phyloP scores from a whole-genome alignment of 176 grass and related monocot species.

The Poa annua region DNA sequence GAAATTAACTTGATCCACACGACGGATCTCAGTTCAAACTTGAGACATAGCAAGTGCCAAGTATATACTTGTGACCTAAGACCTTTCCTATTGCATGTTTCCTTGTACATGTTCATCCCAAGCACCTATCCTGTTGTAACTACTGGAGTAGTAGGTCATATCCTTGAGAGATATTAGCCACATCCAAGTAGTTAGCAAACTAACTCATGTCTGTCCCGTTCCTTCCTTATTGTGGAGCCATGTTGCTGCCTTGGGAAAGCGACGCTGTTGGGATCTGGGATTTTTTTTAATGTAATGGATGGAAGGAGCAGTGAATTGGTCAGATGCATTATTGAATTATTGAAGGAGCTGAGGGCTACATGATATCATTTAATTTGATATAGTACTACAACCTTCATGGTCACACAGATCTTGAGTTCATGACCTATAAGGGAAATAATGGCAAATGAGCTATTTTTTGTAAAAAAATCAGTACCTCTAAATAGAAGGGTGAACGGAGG shows the following conservation, averaged over 20 bases:
- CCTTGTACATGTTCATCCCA: background rate
- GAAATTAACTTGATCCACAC: background rate
- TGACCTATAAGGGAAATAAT: background rate
- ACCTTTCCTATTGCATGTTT: background rate
- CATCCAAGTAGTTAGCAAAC: conserved; percentile 8
- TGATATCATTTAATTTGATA: conserved; percentile 23
- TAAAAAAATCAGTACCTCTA: background rate
- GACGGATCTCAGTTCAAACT: background rate
- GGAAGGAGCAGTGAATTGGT: background rate
- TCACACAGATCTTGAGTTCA: background rate
- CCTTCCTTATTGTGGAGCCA: background rate
- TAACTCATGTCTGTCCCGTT: background rate
- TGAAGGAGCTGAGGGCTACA: background rate
- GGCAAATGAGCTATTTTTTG: background rate
- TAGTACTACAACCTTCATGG: conserved; percentile 2
- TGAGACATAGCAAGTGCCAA: background rate
- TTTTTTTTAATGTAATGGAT: conserved; percentile 9
- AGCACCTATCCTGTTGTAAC: background rate
- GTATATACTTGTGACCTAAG: background rate
- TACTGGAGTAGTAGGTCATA: background rate
- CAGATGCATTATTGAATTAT: background rate
- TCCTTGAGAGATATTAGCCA: background rate
- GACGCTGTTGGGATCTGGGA: conserved; percentile 1
- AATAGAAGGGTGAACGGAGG: background rate
- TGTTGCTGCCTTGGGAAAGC: background rate